Percentiles rank a stretch among this genome's conserved stretches.
These are phyloP conservation scores for Phylloporus sp. DNA, from an alignment of 768 basidiomycete genomes.

Conservation along the genomic window DNA sequence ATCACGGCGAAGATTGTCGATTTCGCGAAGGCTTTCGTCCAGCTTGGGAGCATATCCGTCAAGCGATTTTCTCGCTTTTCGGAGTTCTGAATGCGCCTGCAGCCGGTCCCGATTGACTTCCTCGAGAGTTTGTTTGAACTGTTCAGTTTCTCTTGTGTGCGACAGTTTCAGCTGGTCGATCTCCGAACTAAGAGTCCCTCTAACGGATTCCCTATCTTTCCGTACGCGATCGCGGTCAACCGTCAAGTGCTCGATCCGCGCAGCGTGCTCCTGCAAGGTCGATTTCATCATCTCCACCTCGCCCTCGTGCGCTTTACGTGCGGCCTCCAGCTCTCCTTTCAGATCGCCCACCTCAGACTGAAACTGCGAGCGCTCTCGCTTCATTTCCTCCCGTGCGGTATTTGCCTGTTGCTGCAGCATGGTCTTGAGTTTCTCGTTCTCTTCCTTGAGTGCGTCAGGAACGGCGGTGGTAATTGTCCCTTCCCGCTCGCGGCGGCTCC, in stretches of 20 bases:
- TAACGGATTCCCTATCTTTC: slow-evolving; percentile 21
- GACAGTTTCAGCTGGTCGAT: slow-evolving; percentile 18
- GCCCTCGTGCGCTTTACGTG: slow-evolving; percentile 4
- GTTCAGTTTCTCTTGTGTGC: slow-evolving; percentile 13
- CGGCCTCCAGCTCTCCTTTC: slow-evolving; percentile 10
- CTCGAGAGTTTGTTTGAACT: slow-evolving; percentile 21
- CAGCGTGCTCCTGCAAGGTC: slow-evolving; percentile 16
- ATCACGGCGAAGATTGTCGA: slow-evolving; percentile 15
- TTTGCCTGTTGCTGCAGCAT: slow-evolving; percentile 16
- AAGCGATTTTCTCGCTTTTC: slow-evolving; percentile 17
- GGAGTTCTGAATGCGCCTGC: slow-evolving; percentile 20
- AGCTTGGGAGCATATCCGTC: slow-evolving; percentile 16
- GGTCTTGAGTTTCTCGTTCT: slow-evolving; percentile 21
- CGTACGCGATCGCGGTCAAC: slow-evolving; percentile 23
- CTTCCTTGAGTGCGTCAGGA: slow-evolving; percentile 17
- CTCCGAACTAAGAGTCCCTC: slow-evolving; percentile 14
- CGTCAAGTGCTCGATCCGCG: slow-evolving; percentile 17
- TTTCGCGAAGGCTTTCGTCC: slow-evolving; percentile 16
- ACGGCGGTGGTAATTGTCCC: slow-evolving; percentile 4
- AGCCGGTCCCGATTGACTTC: slow-evolving; percentile 20
- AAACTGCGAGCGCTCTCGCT: slow-evolving; percentile 9
- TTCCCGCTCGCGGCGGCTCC: slow-evolving; percentile 16
- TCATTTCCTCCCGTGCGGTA: slow-evolving; percentile 6
- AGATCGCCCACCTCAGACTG: slow-evolving; percentile 10
- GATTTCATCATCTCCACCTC: slow-evolving; percentile 16